Base-by-base conservation (phyloP, 176 grass and related monocot species). In the Tillandsia leiboldiana region DNA sequence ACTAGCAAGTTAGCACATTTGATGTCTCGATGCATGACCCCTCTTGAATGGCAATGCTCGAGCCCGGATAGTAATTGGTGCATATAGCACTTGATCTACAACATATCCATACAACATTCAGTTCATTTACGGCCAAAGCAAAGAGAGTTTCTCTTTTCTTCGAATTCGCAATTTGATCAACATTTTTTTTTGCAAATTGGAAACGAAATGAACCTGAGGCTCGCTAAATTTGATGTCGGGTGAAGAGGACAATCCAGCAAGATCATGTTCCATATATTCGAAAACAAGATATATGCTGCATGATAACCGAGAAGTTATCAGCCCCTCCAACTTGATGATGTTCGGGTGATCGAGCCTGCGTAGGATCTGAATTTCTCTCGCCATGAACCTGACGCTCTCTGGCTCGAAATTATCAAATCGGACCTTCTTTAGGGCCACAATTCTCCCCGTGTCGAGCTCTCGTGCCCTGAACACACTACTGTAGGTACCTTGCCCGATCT, bases 51-150 rank as follows among this genome's bases (percentile, higher is more conserved):
- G 68, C 94, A 99, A 68, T 99, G 95, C 51, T 90, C 84, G 29
- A 99, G 77, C 26, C 94, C 95, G 14, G 73, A 78, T 49, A 99
- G 82, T 26, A 99, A 67, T 79, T 99, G 95, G 65, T 71, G 26
- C 95, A 99, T 99, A 82, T 88, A 93, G 67, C 95, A 99, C 67
- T 93, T 99, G 75, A 99, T 80, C 94, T 96, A 69, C 70, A 82
- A 15, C 15, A 24, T 10, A 51, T 73, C 42, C 33, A 42, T 42
- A 42, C 33, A 42, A 42, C 5, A 42, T 42, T 42, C 33, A 42
- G 33, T 42, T 42, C 33, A 42, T 42, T 42, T 42, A 42, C 33
- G 33, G 1, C 33, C 33, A 42, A 42, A 42, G 33, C 1, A 42
- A 42, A 42, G 33, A 42, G 33, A 42, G 33, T 42, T 42, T 42